Base-by-base conservation (phyloP, 2,329 filamentous ascomycete genomes). In the Leptoxyphium fumago region DNA sequence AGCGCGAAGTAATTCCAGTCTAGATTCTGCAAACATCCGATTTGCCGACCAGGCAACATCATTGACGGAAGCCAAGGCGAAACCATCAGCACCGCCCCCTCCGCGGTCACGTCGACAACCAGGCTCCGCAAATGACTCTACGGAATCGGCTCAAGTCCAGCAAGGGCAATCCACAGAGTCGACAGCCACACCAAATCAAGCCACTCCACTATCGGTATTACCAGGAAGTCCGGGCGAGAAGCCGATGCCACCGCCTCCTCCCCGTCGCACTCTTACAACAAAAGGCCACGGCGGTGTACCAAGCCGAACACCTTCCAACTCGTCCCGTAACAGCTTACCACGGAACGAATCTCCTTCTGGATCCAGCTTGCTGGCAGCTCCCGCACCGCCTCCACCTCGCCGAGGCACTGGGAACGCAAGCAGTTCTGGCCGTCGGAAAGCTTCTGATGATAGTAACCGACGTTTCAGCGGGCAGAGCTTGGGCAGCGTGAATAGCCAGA, bases 331-430 rank as follows among this genome's bases (percentile, higher is more conserved):
- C 38, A 54, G 43, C 48, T 45, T 47, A n/a, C 40, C 29, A 43
- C 50, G 42, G 39, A 49, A 42, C 28, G 52, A 55, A 18, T 45
- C 45, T 14, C 13, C 45, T 29, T 18, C 48, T 6, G 28, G 44
- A n/a, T 13, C 15, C 32, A 15, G 13, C 9, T 36, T 15, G 15
- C 40, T 40, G 21, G 42, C 34, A 13, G 46, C 51, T 2, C 54
- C 58, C 2, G 56, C 58, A 3, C 52, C 57, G 15, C 56, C 58
- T 18, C 58, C 57, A 13, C 56, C 57, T 10, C 48, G 54, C 14
- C 48, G 58, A 4, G 50, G 46, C 8, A 49, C 46, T 18, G 44
- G 9, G 54, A 51, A 40, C 46, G 55, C 2, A 52, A 45, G 15
- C 56, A 53, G 40, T 39, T 55, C 14, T 53, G 55, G 15, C 38